Percentiles rank a stretch among this genome's conserved stretches.
Evolutionary conservation across 164 flowering plant genomes (phyloP).

Genomic region (Vitis cinerea): DNA sequence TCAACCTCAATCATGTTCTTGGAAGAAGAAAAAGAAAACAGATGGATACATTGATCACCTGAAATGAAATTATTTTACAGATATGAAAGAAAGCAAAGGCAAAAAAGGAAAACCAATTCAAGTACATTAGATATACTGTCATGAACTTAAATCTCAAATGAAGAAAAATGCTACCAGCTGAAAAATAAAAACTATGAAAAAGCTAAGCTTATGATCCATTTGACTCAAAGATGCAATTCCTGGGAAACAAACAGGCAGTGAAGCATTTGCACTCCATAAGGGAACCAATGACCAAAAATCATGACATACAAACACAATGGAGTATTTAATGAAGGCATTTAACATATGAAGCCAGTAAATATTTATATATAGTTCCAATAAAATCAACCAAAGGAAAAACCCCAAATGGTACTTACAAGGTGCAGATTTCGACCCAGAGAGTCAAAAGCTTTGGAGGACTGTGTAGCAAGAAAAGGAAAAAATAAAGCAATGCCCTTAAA

Average conservation of each 20-base stretch:
- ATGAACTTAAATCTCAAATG: no score
- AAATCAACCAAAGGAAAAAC: background rate
- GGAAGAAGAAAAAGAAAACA: no score
- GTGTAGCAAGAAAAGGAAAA: background rate
- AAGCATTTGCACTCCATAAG: conserved; percentile 9
- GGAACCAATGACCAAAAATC: conserved; percentile 5
- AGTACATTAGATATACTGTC: no score
- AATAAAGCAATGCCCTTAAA: background rate
- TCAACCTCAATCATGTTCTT: no score
- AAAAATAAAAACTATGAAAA: no score
- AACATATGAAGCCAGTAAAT: background rate
- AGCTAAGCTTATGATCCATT: background rate
- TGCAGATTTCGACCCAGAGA: background rate
- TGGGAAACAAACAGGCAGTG: background rate
- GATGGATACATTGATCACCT: no score
- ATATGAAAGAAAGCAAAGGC: no score
- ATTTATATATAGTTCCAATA: background rate
- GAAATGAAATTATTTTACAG: no score
- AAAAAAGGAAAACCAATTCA: no score
- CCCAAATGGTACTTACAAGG: conserved; percentile 13
- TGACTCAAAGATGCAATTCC: background rate
- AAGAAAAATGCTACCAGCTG: no score
- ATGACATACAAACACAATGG: conserved; percentile 14
- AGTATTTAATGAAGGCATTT: background rate
- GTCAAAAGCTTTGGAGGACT: conserved; percentile 2